Evolutionary conservation across 495 filamentous ascomycete species (phyloP), one percentile per base, ranked within the genome.

Genomic region (Penicillium soppii): DNA sequence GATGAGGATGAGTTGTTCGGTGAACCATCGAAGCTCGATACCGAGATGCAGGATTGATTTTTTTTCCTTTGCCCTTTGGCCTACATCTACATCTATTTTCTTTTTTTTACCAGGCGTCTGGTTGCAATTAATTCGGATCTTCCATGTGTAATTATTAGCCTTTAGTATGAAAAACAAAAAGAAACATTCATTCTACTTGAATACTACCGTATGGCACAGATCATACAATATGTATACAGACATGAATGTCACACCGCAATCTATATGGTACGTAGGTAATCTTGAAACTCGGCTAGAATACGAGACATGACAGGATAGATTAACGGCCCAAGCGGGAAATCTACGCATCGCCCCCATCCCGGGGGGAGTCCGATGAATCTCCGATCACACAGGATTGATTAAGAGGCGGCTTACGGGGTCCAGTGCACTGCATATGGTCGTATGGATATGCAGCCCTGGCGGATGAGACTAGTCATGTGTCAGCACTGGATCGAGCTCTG

Each of bases 21-120:
- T 16, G 61, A 60, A 12, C 25, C 46, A 20, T 38, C 47, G 7
- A 61, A 63, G 39, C 19, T 39, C n/a, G 62, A 68, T 21, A 52
- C 60, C 6, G 56, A 63, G 50, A 68, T 68, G 65, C 46, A 66
- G 52, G 63, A 66, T 22, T 60, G 49, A 57, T 16, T 30, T 43
- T 45, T 46, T 44, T 27, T n/a, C 5, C 13, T 25, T 40, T 43
- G 12, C 29, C 21, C 17, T 37, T 22, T 20, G 1, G 15, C n/a
- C 40, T 26, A n/a, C n/a, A 15, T 42, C 20, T 22, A 25, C 9
- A 26, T 47, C 13, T 37, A 15, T 52, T 21, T 43, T 27, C 23
- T 21, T 17, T 39, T 22, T 29, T 40, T 41, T 37, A 12, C 17
- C 21, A 26, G 44, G 44, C 44, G 44, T 49, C 27, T 22, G 16